Evolutionary conservation across 805 yeast species (phyloP).

Genomic region (Ascoidea asiatica): DNA sequence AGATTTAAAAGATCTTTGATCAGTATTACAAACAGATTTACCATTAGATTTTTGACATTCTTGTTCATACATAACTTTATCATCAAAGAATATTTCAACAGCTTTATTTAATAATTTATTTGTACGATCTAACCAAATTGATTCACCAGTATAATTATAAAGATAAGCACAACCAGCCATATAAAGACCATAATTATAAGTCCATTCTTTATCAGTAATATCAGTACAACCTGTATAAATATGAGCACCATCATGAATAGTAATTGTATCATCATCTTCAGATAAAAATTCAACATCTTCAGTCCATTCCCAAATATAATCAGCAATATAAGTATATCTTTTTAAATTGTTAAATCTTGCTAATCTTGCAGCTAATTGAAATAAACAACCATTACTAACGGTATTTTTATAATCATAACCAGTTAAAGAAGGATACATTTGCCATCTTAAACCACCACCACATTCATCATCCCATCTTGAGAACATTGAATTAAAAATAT

Average conservation of each 20-base stretch:
- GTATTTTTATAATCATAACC: constrained; percentile 55
- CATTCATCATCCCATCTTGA: constrained; percentile 51
- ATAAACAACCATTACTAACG: constrained; percentile 51
- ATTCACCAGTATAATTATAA: constrained; percentile 42
- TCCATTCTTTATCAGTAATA: constrained; percentile 43
- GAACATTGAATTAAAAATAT: constrained; percentile 20
- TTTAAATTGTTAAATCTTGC: constrained; percentile 48
- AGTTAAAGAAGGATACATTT: constrained; percentile 52
- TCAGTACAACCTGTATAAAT: constrained; percentile 33
- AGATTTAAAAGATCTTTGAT: constrained; percentile 68
- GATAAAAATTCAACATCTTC: constrained; percentile 21
- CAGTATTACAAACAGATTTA: constrained; percentile 45
- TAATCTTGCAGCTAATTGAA: constrained; percentile 49
- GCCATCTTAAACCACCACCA: constrained; percentile 62
- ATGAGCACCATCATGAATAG: constrained; percentile 47
- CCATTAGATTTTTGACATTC: constrained; percentile 36
- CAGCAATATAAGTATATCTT: constrained; percentile 48
- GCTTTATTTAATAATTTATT: constrained; percentile 31
- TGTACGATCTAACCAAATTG: constrained; percentile 36
- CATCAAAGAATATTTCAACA: constrained; percentile 31
- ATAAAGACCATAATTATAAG: constrained; percentile 57
- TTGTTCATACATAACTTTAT: constrained; percentile 36
- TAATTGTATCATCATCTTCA: constrained; percentile 17
- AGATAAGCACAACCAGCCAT: constrained; percentile 59
- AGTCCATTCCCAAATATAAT: constrained; percentile 56